phyloP scores from a whole-genome alignment of 345 rosid genomes.

The Aquilaria yunnanensis region DNA sequence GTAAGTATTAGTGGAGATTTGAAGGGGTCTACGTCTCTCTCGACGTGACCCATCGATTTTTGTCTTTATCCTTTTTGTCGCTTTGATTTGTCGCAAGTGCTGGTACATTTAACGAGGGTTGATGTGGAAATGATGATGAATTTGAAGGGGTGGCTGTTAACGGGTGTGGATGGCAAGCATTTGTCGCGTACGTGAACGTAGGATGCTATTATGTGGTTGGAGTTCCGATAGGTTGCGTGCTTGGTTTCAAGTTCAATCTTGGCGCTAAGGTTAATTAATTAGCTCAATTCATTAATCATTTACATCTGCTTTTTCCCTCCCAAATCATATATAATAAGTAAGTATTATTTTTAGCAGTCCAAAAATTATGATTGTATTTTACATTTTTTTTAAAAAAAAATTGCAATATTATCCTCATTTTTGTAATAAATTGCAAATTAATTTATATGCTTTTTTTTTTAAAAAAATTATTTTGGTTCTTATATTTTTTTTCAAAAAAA shows the following conservation, averaged over 20 bases:
- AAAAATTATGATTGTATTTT: background rate
- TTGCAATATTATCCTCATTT: background rate
- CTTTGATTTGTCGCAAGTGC: background rate
- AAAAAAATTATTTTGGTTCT: too few species aligned
- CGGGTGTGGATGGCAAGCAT: constrained; percentile 81
- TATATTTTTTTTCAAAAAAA: too few species aligned
- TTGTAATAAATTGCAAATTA: background rate
- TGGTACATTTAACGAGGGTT: background rate
- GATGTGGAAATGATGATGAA: background rate
- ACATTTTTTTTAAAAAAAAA: background rate
- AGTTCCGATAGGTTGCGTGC: constrained; percentile 45
- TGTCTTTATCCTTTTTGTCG: too few species aligned
- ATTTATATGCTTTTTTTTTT: too few species aligned
- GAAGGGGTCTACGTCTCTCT: too few species aligned
- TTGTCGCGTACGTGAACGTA: constrained; percentile 58
- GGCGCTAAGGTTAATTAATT: constrained; percentile 40
- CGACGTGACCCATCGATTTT: too few species aligned
- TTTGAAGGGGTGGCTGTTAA: constrained; percentile 61
- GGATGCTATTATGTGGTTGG: constrained; percentile 60
- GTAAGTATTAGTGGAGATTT: constrained; percentile 17
- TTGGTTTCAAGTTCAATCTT: constrained; percentile 45
- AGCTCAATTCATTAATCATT: background rate
- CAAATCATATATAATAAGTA: background rate
- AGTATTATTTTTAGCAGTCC: background rate
- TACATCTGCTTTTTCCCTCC: background rate